These are phyloP conservation scores for Botrytis elliptica DNA, from an alignment of 2,329 filamentous ascomycete genomes.

Conservation along the genomic window DNA sequence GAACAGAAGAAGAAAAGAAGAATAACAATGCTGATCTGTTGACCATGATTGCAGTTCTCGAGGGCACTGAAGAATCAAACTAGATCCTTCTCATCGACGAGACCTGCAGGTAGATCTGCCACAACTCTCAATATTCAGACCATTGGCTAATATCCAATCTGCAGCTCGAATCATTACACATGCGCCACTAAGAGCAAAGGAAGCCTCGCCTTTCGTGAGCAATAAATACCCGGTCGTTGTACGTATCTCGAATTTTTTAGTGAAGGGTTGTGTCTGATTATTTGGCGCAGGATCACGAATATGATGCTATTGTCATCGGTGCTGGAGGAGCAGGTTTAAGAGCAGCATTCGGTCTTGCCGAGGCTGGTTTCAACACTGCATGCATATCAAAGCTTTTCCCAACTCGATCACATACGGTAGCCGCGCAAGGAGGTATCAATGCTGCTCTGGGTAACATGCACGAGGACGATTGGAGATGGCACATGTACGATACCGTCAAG, in stretches of 20 bases:
- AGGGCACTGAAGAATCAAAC: slow-evolving; percentile 55
- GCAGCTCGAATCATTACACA: slow-evolving; percentile 82
- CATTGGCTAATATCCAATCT: slow-evolving; percentile 26
- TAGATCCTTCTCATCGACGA: slow-evolving; percentile 84
- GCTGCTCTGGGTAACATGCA: slow-evolving; percentile 69
- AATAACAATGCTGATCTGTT: slow-evolving; percentile 29
- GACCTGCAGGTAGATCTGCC: slow-evolving; percentile 64
- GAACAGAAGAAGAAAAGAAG: slow-evolving; percentile 16
- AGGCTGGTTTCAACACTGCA: slow-evolving; percentile 63
- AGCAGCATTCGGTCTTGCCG: slow-evolving; percentile 62
- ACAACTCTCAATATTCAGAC: background rate
- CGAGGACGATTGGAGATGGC: slow-evolving; percentile 97
- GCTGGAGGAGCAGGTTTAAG: slow-evolving; percentile 63
- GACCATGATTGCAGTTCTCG: slow-evolving; percentile 35
- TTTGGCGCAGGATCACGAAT: slow-evolving; percentile 78
- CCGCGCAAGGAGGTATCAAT: slow-evolving; percentile 66
- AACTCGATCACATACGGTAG: slow-evolving; percentile 63
- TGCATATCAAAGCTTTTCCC: slow-evolving; percentile 67
- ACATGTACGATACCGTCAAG: slow-evolving; percentile 99
- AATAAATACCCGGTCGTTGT: slow-evolving; percentile 91
- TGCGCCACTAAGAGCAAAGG: slow-evolving; percentile 84
- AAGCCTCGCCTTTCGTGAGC: slow-evolving; percentile 82
- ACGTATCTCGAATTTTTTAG: slow-evolving; percentile 40
- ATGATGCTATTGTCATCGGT: slow-evolving; percentile 78
- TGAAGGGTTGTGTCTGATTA: slow-evolving; percentile 25